Percentiles rank a stretch among this genome's conserved stretches.
Evolutionary conservation across 139 green algal genomes (phyloP).

Genomic region (Volvox reticuliferus): DNA sequence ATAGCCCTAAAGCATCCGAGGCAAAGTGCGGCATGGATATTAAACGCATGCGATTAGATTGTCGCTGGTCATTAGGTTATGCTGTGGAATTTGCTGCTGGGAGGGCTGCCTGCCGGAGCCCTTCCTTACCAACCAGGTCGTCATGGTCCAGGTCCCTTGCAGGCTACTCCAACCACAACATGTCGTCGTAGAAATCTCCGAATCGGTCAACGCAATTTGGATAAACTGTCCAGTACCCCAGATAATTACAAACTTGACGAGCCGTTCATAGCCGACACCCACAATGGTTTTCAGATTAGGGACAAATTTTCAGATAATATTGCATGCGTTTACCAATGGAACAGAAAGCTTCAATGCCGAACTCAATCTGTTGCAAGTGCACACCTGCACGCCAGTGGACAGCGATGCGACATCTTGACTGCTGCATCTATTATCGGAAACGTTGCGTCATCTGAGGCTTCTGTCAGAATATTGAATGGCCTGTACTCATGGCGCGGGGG

Average conservation of each 20-base stretch:
- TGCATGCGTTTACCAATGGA: too few species aligned
- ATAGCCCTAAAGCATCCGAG: too few species aligned
- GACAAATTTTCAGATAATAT: too few species aligned
- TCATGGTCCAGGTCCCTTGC: neutral
- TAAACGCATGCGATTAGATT: too few species aligned
- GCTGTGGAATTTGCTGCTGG: neutral
- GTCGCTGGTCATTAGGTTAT: neutral
- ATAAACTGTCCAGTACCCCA: neutral
- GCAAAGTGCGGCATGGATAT: too few species aligned
- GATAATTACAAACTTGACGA: neutral
- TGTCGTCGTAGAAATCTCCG: neutral
- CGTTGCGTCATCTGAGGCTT: neutral
- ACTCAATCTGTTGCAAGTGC: too few species aligned
- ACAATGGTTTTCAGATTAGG: neutral
- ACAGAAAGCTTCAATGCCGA: too few species aligned
- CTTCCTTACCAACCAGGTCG: neutral
- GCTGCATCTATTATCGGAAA: neutral
- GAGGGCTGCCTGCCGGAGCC: neutral
- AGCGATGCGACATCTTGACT: too few species aligned
- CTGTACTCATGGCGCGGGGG: neutral
- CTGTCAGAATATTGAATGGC: neutral
- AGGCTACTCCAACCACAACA: neutral
- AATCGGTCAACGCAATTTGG: neutral
- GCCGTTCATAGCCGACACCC: neutral
- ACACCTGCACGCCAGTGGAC: too few species aligned